Conservation (phyloP, 352 stramenopile species). For the Globisporangium iwayamae region DNA sequence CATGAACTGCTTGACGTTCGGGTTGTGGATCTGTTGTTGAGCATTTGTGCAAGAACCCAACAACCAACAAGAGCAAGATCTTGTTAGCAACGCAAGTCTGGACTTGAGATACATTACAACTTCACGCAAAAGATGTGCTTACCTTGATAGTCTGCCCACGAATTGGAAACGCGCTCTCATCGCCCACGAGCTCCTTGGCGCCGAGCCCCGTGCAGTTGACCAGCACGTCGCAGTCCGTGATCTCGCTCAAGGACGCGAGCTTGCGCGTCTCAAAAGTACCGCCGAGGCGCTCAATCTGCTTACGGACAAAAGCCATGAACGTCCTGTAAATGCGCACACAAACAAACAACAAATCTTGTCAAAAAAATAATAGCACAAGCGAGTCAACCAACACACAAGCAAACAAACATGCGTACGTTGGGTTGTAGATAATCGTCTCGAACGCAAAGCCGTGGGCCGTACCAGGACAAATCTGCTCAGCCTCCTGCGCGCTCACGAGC, state of each 20-base stretch:
- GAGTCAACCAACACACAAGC: background rate
- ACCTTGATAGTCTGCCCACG: constrained; percentile 63
- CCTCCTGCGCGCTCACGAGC: constrained; percentile 38
- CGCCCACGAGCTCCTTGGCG: constrained; percentile 38
- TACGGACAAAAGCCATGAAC: constrained; percentile 47
- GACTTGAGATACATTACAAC: background rate
- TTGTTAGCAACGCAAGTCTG: background rate
- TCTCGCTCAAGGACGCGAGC: constrained; percentile 29
- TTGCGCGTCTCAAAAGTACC: constrained; percentile 48
- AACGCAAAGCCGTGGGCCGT: constrained; percentile 52
- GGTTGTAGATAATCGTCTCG: constrained; percentile 65
- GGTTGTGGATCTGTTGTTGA: constrained; percentile 35
- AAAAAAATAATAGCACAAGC: constrained; percentile 2
- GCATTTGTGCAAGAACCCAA: background rate
- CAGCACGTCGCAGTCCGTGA: constrained; percentile 41
- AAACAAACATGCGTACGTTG: constrained; percentile 24
- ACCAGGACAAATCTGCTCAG: constrained; percentile 27
- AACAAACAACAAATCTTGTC: background rate
- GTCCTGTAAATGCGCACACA: constrained; percentile 21
- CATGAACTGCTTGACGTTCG: constrained; percentile 42
- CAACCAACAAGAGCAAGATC: background rate
- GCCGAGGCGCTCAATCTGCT: constrained; percentile 40
- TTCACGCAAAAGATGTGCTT: background rate
- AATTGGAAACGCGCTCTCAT: constrained; percentile 48
- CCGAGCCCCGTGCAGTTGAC: constrained; percentile 63